Conservation (phyloP, 139 green algal genomes). For the Tetradesmus obliquus region DNA sequence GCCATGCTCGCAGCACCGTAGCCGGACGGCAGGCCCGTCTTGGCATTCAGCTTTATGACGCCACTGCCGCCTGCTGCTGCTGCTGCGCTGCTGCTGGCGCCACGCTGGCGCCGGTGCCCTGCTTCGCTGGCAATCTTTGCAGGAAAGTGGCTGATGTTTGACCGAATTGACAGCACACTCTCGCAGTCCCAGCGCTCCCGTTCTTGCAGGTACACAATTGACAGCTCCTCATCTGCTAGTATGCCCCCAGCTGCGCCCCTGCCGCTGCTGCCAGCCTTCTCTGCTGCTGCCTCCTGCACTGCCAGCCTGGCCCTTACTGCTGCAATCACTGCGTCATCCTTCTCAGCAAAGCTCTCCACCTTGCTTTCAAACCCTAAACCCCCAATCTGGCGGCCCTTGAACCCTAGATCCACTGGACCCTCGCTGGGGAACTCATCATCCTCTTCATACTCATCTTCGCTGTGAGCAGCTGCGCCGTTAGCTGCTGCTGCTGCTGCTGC, state of each 20-base stretch:
- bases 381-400: not conserved
- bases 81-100: slow-evolving; percentile 20
- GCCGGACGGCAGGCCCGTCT: slow-evolving; percentile 67
- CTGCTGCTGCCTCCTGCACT: slow-evolving; percentile 27
- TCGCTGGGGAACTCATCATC: slow-evolving; percentile 35
- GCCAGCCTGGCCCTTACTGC: slow-evolving; percentile 36
- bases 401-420: not conserved
- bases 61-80: slow-evolving; percentile 41
- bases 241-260: slow-evolving; percentile 21
- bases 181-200: slow-evolving; percentile 92
- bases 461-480: not conserved
- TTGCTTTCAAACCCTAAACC: slow-evolving; percentile 22
- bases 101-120: slow-evolving; percentile 29
- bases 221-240: slow-evolving; percentile 2
- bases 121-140: slow-evolving; percentile 64
- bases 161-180: slow-evolving; percentile 81
- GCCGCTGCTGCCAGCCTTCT: slow-evolving; percentile 32
- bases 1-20: slow-evolving; percentile 27
- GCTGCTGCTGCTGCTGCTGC: slow-evolving; percentile 17
- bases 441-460: slow-evolving; percentile 21
- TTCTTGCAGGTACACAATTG: slow-evolving; percentile 19
- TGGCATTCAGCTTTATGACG: slow-evolving; percentile 62
- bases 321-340: slow-evolving; percentile 39
- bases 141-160: slow-evolving; percentile 90
- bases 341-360: slow-evolving; percentile 42